Evolutionary conservation across 768 basidiomycete species (phyloP).

Genomic region (Amanita jacksonii): DNA sequence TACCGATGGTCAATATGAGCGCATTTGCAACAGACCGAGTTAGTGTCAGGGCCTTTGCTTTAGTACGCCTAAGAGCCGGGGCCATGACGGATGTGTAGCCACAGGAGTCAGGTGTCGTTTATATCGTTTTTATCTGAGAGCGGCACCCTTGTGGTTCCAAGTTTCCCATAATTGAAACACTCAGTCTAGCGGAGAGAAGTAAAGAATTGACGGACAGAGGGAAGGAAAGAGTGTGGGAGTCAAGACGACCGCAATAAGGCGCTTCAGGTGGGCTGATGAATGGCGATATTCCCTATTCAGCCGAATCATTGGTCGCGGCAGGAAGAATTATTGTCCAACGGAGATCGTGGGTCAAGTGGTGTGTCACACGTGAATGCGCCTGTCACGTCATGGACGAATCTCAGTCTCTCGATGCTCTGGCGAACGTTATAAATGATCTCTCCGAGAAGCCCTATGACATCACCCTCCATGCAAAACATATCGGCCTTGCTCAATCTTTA

Average conservation of each 20-base stretch:
- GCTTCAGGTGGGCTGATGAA: neutral
- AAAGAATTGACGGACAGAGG: neutral
- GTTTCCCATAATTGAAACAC: constrained; percentile 1
- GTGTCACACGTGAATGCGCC: neutral
- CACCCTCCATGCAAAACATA: constrained; percentile 57
- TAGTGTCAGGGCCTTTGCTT: constrained; percentile 36
- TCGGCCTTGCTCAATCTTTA: constrained; percentile 46
- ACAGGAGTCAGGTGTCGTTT: neutral
- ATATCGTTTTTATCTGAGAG: neutral
- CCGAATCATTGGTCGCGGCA: neutral
- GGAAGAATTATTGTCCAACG: neutral
- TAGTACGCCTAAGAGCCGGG: constrained; percentile 34
- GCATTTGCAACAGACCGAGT: constrained; percentile 42
- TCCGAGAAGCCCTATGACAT: constrained; percentile 52
- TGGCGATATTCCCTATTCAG: neutral
- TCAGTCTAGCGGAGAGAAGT: neutral
- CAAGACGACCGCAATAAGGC: neutral
- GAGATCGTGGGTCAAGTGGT: neutral
- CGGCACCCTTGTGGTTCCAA: neutral
- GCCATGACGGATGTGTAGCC: constrained; percentile 14
- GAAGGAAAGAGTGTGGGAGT: neutral
- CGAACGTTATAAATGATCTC: constrained; percentile 47
- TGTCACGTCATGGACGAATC: constrained; percentile 40
- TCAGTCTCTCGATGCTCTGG: constrained; percentile 54
- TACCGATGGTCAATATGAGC: constrained; percentile 24